Evolutionary conservation across 2,329 filamentous ascomycete genomes (phyloP), one percentile per base, ranked within the genome.

Genomic region (Pyricularia sp.): DNA sequence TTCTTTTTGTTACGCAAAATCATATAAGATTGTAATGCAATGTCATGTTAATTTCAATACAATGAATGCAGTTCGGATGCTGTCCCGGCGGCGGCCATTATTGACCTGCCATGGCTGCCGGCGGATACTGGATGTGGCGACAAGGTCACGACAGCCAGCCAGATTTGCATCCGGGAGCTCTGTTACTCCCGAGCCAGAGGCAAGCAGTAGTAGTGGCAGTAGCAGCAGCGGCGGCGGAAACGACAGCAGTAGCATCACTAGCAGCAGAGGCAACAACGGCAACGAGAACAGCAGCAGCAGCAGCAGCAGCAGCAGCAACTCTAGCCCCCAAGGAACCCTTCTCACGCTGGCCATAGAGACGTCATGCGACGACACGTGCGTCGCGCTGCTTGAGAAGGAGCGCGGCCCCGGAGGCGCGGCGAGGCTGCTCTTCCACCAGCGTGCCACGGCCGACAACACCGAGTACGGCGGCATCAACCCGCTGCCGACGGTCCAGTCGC

Each of bases 341-440:
- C 69, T 74, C 28, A 88, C 86, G 5, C 85, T 94, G 66, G 91
- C 91, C 68, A 93, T 95, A 75, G 92, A 95, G 78, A 91, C 90
- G 11, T 93, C 91, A 2, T 95, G 94, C 83, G 94, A 98, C 80
- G 94, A 98, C 81, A 97, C 94, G 0, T 94, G 91, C 69, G 93
- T 97, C 25, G 91, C 94, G 33, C 80, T 98, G 65, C 83, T 97
- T 58, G 87, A 92, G 68, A 90, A 88, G 73, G 74, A 78, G 33
- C 71, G 72, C 67, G 17, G 69, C 7, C 67, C 64, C 10, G 73
- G 69, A 70, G 74, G 73, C 68, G 69, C 78, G 65, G 87, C 90
- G 11, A 82, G 80, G 6, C 84, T 97, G 2, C 88, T 91, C 73
- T 96, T 93, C 81, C 90, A 97, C 77, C 84, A 90, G 74, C 95